Percentiles rank a stretch among this genome's conserved stretches.
These are phyloP conservation scores for Cyclotella distinguenda DNA, from an alignment of 108 stramenopile genomes.

Conservation along the genomic window DNA sequence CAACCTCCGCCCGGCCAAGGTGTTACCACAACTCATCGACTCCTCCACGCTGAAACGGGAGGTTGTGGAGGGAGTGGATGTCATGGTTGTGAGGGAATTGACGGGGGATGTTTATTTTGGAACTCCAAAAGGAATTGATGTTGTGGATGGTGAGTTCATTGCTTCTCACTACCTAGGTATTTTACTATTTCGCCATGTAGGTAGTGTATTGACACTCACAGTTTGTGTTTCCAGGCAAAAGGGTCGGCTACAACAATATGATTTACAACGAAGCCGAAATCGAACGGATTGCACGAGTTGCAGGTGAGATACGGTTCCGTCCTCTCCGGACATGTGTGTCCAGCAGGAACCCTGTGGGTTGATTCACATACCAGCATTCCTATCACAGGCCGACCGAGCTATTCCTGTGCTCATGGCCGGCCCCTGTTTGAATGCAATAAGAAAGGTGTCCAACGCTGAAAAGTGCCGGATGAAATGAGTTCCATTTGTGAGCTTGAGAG, in stretches of 20 bases:
- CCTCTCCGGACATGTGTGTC: not conserved
- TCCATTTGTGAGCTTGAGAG: constrained; percentile 24
- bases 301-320: constrained; percentile 45
- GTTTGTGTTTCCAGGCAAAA: constrained; percentile 45
- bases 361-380: constrained; percentile 6
- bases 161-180: not conserved
- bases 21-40: constrained; percentile 89
- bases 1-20: constrained; percentile 97
- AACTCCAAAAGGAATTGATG: constrained; percentile 95
- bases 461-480: constrained; percentile 39
- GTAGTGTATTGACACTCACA: not conserved
- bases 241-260: constrained; percentile 98
- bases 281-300: constrained; percentile 88
- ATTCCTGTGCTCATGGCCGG: constrained; percentile 28
- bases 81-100: constrained; percentile 97
- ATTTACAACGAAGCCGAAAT: constrained; percentile 96
- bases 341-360: not conserved
- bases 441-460: constrained; percentile 62
- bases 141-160: constrained; percentile 67
- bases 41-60: constrained; percentile 96
- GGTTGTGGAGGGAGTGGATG: constrained; percentile 97
- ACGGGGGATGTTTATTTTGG: constrained; percentile 99
- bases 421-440: constrained; percentile 62
- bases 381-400: constrained; percentile 40
- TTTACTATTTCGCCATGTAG: not conserved